These are phyloP conservation scores for Chamaenerion angustifolium DNA, from an alignment of 345 rosid genomes.

Conservation along the genomic window DNA sequence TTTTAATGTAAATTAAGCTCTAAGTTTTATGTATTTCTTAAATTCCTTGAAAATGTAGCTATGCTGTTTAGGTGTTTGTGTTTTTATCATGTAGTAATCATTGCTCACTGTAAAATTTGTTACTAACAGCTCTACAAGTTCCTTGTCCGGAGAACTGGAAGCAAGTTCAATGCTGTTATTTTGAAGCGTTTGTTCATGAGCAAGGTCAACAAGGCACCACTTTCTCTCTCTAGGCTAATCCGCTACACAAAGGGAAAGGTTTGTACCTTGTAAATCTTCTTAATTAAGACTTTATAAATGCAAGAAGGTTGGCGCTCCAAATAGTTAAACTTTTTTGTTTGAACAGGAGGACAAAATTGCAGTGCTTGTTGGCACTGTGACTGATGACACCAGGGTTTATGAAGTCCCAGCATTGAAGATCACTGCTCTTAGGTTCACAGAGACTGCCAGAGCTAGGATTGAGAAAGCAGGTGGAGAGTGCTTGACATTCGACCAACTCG, in stretches of 20 bases:
- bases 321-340: background rate
- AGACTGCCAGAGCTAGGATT: constrained; percentile 79
- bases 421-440: constrained; percentile 77
- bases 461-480: constrained; percentile 98
- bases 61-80: too few relatives aligned
- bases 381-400: constrained; percentile 71
- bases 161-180: constrained; percentile 82
- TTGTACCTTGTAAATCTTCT: background rate
- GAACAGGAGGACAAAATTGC: constrained; percentile 62
- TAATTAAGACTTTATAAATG: too few relatives aligned
- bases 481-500: constrained; percentile 84
- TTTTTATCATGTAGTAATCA: too few relatives aligned
- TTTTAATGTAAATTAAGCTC: too few relatives aligned
- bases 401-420: constrained; percentile 75
- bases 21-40: too few relatives aligned
- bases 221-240: constrained; percentile 64
- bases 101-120: background rate
- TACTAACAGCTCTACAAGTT: constrained; percentile 53
- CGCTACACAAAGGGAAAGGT: constrained; percentile 65
- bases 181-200: constrained; percentile 91
- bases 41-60: too few relatives aligned
- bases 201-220: constrained; percentile 75
- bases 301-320: background rate
- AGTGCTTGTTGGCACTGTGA: constrained; percentile 73
- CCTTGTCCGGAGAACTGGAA: constrained; percentile 71